A percentile compares a stretch with the other conserved stretches of the same genome.
Conservation (phyloP, 345 rosid species). For the Alliaria petiolata region DNA sequence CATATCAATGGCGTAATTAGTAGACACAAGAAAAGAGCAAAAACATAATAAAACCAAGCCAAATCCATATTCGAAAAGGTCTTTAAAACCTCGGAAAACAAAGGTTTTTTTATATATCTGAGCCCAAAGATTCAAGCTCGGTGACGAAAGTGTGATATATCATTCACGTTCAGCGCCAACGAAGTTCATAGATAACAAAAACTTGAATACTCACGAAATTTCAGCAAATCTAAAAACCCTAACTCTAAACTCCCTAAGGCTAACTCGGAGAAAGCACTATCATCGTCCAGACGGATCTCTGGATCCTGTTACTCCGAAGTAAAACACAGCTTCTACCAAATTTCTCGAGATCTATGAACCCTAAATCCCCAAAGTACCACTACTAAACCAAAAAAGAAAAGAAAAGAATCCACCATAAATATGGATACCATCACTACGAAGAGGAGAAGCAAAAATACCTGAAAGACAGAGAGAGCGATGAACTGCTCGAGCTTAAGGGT, state of each 20-base stretch:
- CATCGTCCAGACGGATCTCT: not conserved
- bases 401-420: not conserved
- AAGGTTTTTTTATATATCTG: not conserved
- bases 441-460: conserved; percentile 41
- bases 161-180: not conserved
- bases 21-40: not conserved
- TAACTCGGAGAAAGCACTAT: not conserved
- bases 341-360: conserved; percentile 27
- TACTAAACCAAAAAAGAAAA: not conserved
- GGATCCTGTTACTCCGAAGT: not conserved
- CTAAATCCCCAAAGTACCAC: not conserved
- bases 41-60: not conserved
- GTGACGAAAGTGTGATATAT: no score
- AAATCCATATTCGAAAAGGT: not conserved
- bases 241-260: not conserved
- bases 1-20: not conserved
- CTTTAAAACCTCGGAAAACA: not conserved
- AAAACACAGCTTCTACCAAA: not conserved
- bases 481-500: conserved; percentile 96
- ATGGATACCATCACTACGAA: not conserved
- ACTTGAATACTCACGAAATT: not conserved
- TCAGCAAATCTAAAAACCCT: conserved; percentile 1
- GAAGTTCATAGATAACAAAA: not conserved
- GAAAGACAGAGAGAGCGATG: conserved; percentile 76
- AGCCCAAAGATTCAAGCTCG: not conserved